Conservation (phyloP, 1,139 yeast genomes). For the Groenewaldozyma auringiensis region DNA sequence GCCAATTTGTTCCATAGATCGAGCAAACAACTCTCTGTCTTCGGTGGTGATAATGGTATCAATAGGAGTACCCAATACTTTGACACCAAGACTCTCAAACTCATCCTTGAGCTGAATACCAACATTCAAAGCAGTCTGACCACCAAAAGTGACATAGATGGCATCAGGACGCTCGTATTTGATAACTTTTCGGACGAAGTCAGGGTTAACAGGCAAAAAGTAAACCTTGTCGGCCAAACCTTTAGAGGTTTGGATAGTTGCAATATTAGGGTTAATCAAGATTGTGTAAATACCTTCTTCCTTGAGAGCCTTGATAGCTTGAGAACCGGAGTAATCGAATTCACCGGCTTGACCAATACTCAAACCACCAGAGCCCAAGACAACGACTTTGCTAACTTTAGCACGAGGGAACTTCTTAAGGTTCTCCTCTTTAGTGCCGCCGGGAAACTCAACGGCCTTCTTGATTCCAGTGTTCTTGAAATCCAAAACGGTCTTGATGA, state of each 20-base stretch:
- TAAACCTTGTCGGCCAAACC: conserved; percentile 97
- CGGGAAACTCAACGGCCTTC: conserved; percentile 83
- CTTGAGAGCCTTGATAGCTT: conserved; percentile 69
- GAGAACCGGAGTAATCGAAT: conserved; percentile 97
- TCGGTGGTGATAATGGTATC: conserved; percentile 95
- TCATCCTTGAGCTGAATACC: conserved; percentile 96
- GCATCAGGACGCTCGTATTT: conserved; percentile 95
- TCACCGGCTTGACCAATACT: conserved; percentile 99
- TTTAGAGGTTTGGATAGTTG: conserved; percentile 96
- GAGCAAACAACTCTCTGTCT: conserved; percentile 92
- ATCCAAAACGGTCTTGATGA: conserved; percentile 73
- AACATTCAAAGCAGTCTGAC: conserved; percentile 94
- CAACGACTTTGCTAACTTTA: conserved; percentile 86
- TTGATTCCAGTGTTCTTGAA: conserved; percentile 48
- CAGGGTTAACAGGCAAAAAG: conserved; percentile 93
- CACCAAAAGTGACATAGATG: conserved; percentile 95
- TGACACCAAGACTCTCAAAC: conserved; percentile 83
- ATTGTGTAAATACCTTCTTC: conserved; percentile 97
- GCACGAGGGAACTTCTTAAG: conserved; percentile 56
- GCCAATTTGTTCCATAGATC: conserved; percentile 88
- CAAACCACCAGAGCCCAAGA: conserved; percentile 97
- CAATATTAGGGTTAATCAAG: conserved; percentile 93
- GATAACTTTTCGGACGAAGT: conserved; percentile 91
- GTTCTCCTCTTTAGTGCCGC: conserved; percentile 71
- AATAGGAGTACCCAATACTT: conserved; percentile 93